Evolutionary conservation across 208 protist genomes (phyloP).

Genomic region (Trypanosoma avium): DNA sequence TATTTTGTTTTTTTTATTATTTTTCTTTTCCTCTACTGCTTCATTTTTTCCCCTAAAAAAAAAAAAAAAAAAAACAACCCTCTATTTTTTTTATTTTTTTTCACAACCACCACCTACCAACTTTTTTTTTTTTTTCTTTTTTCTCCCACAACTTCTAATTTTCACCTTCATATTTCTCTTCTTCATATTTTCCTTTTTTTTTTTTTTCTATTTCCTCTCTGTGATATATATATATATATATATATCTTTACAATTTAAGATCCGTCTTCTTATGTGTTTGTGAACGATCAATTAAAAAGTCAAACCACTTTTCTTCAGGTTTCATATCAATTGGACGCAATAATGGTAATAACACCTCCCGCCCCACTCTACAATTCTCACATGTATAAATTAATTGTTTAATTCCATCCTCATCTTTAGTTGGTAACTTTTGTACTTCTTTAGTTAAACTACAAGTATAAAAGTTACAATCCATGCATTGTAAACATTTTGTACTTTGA

Average conservation of each 20-base stretch:
- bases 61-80: neutral
- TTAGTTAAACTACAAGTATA: slow-evolving; percentile 79
- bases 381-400: slow-evolving; percentile 80
- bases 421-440: slow-evolving; percentile 77
- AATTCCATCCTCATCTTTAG: slow-evolving; percentile 76
- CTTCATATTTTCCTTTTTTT: neutral
- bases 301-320: slow-evolving; percentile 73
- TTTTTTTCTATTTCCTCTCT: neutral
- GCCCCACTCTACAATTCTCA: slow-evolving; percentile 71
- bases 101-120: neutral
- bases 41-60: too few species aligned
- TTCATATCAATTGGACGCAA: slow-evolving; percentile 72
- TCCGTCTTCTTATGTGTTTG: slow-evolving; percentile 54
- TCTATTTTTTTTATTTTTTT: neutral
- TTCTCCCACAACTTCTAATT: neutral
- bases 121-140: neutral
- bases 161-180: neutral
- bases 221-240: too few species aligned
- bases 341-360: slow-evolving; percentile 77
- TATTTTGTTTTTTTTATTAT: neutral
- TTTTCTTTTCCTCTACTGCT: too few species aligned
- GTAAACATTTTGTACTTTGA: slow-evolving; percentile 74
- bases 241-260: slow-evolving; percentile 48
- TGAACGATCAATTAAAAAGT: slow-evolving; percentile 70
- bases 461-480: slow-evolving; percentile 88